A percentile compares a stretch with the other conserved stretches of the same genome.
phyloP scores from a whole-genome alignment of 2,329 filamentous ascomycete genomes.

The Talaromyces amestolkiae region DNA sequence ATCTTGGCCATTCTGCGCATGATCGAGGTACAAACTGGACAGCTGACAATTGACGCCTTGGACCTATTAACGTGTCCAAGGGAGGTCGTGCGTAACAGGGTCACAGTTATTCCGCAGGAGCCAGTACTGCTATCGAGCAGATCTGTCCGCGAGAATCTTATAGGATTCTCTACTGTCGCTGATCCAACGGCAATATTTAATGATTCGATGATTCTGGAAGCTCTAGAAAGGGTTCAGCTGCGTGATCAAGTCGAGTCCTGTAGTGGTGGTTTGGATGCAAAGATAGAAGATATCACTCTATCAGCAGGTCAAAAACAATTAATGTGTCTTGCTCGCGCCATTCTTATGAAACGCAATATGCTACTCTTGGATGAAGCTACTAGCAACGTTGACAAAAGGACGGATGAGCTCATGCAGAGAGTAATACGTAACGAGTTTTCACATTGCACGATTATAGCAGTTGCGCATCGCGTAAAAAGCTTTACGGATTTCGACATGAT shows the following conservation, averaged over 20 bases:
- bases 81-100: constrained; percentile 37
- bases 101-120: constrained; percentile 47
- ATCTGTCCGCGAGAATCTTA: constrained; percentile 35
- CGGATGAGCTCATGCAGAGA: constrained; percentile 57
- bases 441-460: constrained; percentile 58
- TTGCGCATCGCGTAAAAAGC: constrained; percentile 56
- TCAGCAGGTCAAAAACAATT: constrained; percentile 63
- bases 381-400: constrained; percentile 53
- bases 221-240: constrained; percentile 10
- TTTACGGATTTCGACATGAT: constrained; percentile 40
- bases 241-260: neutral
- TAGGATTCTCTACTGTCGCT: constrained; percentile 32
- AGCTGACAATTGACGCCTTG: constrained; percentile 41
- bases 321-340: constrained; percentile 60
- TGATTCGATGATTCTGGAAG: neutral
- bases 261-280: constrained; percentile 25
- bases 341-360: constrained; percentile 49
- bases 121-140: constrained; percentile 38
- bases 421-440: constrained; percentile 55
- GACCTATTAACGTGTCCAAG: constrained; percentile 24
- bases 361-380: constrained; percentile 46
- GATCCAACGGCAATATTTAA: neutral
- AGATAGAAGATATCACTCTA: constrained; percentile 50
- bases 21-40: constrained; percentile 39
- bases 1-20: constrained; percentile 43